Percentiles rank a stretch among this genome's conserved stretches.
These are phyloP conservation scores for Yamadazyma sp. DNA, from an alignment of 1,139 yeast species.

Conservation along the genomic window DNA sequence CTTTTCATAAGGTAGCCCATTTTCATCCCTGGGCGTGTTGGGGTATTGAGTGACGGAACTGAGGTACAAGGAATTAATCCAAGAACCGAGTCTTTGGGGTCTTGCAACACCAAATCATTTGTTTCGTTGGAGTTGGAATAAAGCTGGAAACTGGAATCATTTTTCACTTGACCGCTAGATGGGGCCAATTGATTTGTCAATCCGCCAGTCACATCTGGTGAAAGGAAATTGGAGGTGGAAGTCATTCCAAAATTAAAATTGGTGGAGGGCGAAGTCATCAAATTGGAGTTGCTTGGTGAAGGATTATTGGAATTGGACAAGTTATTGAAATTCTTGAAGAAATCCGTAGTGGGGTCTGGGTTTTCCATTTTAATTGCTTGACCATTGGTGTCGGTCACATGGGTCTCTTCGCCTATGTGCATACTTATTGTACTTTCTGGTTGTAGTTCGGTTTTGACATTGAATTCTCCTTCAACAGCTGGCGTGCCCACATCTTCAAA, in stretches of 20 bases:
- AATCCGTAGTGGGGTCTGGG: conserved; percentile 13
- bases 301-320: conserved; percentile 23
- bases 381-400: background rate
- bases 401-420: background rate
- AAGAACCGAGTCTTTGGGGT: conserved; percentile 55
- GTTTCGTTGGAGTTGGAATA: conserved; percentile 2
- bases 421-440: background rate
- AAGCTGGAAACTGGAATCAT: background rate
- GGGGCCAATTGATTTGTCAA: conserved; percentile 10
- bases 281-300: conserved; percentile 22
- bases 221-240: conserved; percentile 21
- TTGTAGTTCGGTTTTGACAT: background rate
- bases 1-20: conserved; percentile 66
- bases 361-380: conserved; percentile 4
- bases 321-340: conserved; percentile 17
- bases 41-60: conserved; percentile 66
- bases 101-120: conserved; percentile 44
- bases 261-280: conserved; percentile 39
- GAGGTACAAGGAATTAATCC: conserved; percentile 64
- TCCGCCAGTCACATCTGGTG: conserved; percentile 28
- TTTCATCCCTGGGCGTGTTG: conserved; percentile 67
- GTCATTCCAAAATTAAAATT: conserved; percentile 15
- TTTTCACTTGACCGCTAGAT: conserved; percentile 1
- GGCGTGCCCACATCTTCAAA: conserved; percentile 21
- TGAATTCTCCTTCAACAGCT: background rate